Base-by-base conservation (phyloP, 164 flowering plant species). In the Liriodendron chinense region DNA sequence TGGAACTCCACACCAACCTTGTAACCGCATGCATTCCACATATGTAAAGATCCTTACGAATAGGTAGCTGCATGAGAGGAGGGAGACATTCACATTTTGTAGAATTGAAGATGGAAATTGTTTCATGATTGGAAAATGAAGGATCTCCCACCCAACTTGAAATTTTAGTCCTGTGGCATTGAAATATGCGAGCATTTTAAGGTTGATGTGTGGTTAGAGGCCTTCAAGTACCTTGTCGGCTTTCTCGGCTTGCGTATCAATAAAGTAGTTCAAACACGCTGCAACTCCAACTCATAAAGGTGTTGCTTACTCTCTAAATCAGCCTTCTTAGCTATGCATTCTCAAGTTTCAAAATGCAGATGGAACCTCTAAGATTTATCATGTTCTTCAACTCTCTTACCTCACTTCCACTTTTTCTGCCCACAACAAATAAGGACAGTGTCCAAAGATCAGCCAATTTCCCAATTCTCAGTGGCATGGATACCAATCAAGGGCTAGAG, bases 91-190 rank as follows among this genome's bases (percentile, higher is more conserved):
- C 0, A 20, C 59, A 49, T 6, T 50, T 22, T 23, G 16, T 23
- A 49, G 59, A 49, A 14, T 70, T 70, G 2, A 49, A 66, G 25
- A 26, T 28, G 21, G 10, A 16, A 70, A 50, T 49, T 20, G 10
- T 43, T 14, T 34, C 12, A 72, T n/a, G n/a, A 21, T 47, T 62
- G 9, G 2, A 34, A 20, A 72, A 66, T 1, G 7, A 12, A 1
- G 62, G 63, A 25, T 49, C 22, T 23, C 34, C 1, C 3, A 57
- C 10, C 72, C 77, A 75, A 67, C 71, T 25, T 68, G 77, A 66
- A 22, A 75, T 21, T 8, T 2, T 21, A 28, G 12, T n/a, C 7
- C 65, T n/a, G n/a, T n/a, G n/a, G n/a, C 72, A 0, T 9, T 9
- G n/a, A n/a, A n/a, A 12, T 47, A 69, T 3, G 9, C 14, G 16